Percentiles rank a stretch among this genome's conserved stretches.
Evolutionary conservation across 148 eudicot genomes (phyloP).

Genomic region (Suaeda aralocaspica): DNA sequence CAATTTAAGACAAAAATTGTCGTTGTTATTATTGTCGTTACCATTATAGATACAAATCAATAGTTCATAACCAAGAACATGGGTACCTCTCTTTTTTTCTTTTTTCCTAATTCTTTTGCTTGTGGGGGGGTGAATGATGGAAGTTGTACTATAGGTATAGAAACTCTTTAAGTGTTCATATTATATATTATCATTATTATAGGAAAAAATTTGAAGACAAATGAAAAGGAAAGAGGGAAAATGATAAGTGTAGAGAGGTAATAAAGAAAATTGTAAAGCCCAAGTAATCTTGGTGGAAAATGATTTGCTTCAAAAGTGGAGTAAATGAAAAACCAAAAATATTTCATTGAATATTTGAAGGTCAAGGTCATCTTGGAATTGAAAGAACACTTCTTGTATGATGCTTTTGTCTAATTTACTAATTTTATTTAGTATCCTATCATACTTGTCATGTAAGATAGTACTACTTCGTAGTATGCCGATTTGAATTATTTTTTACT

Average conservation of each 20-base stretch:
- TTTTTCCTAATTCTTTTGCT: neutral
- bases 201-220: constrained; percentile 1
- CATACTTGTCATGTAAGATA: too few relatives aligned
- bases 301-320: constrained; percentile 18
- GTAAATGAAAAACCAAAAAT: constrained; percentile 10
- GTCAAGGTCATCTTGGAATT: constrained; percentile 23
- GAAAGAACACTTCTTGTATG: neutral
- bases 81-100: constrained; percentile 15
- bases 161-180: constrained; percentile 32
- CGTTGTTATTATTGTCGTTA: neutral
- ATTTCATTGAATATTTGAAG: constrained; percentile 15
- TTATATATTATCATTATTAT: constrained; percentile 16
- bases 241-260: constrained; percentile 2
- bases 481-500: too few relatives aligned
- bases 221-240: neutral
- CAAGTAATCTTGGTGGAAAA: constrained; percentile 8
- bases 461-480: too few relatives aligned
- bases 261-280: constrained; percentile 14
- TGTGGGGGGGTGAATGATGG: constrained; percentile 19
- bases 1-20: neutral
- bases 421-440: too few relatives aligned
- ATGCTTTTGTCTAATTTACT: neutral
- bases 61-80: neutral
- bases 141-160: constrained; percentile 41
- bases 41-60: neutral